Base-by-base conservation (phyloP, 805 yeast genomes). In the Yamadazyma sp. region DNA sequence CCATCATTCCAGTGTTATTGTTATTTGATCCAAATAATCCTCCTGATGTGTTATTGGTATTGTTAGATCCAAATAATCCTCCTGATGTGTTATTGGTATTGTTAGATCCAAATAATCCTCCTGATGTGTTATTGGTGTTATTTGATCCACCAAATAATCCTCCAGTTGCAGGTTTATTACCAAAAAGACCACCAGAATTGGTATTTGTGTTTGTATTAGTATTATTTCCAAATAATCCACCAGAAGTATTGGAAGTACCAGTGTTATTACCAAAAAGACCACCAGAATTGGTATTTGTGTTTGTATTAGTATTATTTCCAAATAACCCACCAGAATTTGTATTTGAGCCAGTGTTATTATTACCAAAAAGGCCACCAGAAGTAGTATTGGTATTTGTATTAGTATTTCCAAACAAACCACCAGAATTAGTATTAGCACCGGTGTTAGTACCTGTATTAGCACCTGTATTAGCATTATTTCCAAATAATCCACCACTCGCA, bases 141-240 rank as follows among this genome's bases (percentile, higher is more conserved):
- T n/a, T 38, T 38, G 17, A 13, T 17, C 8, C 43, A 39, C 58
- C 57, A 22, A 39, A 39, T 15, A 42, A 27, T 9, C 44, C 43
- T 22, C 38, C 39, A 25, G 36, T 23, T n/a, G 38, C 28, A 15
- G 23, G 8, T 8, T 25, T 25, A 13, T 13, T 25, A 12, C 45
- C 60, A 42, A 55, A 52, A 23, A 64, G 44, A 4, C 70, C 68
- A 21, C 62, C 60, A 12, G 40, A 38, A 27, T 48, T 40, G 30
- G 35, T 26, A 30, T 29, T 30, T 25, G 32, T 14, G 13, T 30
- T 37, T 17, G 33, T 30, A n/a, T 30, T 39, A 5, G 45, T 28
- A 6, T 37, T 25, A 25, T 27, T 33, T 24, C 54, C 55, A 47
- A 56, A 56, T 2, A 53, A 40, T 15, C 62, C 62, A 32, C 52